Base-by-base conservation (phyloP, 78 protist species). In the Diacronema lutheri region DNA sequence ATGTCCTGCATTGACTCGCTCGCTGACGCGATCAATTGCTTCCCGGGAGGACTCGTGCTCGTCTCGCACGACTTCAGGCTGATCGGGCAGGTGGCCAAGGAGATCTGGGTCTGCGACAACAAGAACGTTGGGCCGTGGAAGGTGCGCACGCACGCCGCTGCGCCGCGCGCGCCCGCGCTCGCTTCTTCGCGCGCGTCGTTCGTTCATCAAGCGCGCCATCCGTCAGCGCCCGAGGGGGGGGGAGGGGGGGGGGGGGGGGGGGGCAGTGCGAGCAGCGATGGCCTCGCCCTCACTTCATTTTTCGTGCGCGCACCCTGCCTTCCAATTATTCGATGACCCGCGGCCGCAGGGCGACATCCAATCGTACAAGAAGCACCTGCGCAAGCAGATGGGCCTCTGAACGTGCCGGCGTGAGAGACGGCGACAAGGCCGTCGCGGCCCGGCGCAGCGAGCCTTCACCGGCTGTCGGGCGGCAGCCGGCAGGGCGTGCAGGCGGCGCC, bases 21-120 rank as follows among this genome's bases (percentile, higher is more conserved):
- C 20, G 92, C 89, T 20, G 89, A 86, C 5, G 96, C 98, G 50
- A 83, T 95, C 89, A 92, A 92, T 37, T 66, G 19, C 19, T 96
- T 84, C 83, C 33, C 66, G 64, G 98, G 97, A 26, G 97, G 97
- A 50, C 89, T 95, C 19, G 90, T 96, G 12, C 74, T 96, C 56
- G 92, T 96, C 13, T 66, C 81, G 12, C 89, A 86, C 85, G 89
- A 86, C 80, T 78, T 86, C 81, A 37, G 74, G 3, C 80, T 86
- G n/a, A 69, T 86, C 40, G 79, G 37, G 38, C 55, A 23, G 58
- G 74, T 85, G 19, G 89, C 89, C 19, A 33, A 65, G 13, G 33
- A 21, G 46, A 68, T 86, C 10, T 86, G 89, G 89, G 61, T 86
- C 40, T 86, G 89, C 89, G 89, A 86, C 23, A 4, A 78, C 66